Evolutionary conservation across 192 early-diverging fungal genomes (phyloP).

Genomic region (Lobosporangium transversale): DNA sequence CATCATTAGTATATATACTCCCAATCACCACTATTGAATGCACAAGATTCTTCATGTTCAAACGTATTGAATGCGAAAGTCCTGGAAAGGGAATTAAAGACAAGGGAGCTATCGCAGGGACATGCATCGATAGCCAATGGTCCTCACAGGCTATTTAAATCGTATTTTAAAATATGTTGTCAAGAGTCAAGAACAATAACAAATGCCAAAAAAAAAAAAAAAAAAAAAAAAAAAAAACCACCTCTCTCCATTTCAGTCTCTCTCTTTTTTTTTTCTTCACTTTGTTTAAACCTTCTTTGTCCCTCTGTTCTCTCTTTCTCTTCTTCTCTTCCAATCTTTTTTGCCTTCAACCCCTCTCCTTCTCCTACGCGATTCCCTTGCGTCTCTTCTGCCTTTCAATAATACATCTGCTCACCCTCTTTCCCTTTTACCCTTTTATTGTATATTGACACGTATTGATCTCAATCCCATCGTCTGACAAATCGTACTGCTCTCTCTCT

Average conservation of each 20-base stretch:
- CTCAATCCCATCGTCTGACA: slow-evolving; percentile 7
- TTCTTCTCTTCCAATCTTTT: slow-evolving; percentile 3
- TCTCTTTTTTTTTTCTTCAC: background rate
- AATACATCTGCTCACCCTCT: slow-evolving; percentile 1
- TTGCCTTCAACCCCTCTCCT: background rate
- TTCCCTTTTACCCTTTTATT: slow-evolving; percentile 7
- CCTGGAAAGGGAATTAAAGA: too few relatives aligned
- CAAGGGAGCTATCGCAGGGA: too few relatives aligned
- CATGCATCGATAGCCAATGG: too few relatives aligned
- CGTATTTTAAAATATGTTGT: background rate
- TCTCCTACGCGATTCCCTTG: background rate
- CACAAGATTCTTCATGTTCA: too few relatives aligned
- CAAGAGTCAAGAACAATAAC: background rate
- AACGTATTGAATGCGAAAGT: too few relatives aligned
- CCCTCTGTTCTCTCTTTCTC: slow-evolving; percentile 9
- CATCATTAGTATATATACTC: too few relatives aligned
- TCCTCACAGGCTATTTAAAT: too few relatives aligned
- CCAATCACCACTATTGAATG: too few relatives aligned
- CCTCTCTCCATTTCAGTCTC: background rate
- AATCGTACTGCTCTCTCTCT: slow-evolving; percentile 1
- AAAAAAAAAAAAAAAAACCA: too few relatives aligned
- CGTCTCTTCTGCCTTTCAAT: background rate
- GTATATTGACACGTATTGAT: background rate
- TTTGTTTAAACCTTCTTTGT: background rate
- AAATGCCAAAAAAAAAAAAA: background rate